A percentile compares a stretch with the other conserved stretches of the same genome.
phyloP scores from a whole-genome alignment of 1,284 basidiomycete species.

The Moniliella sp. region DNA sequence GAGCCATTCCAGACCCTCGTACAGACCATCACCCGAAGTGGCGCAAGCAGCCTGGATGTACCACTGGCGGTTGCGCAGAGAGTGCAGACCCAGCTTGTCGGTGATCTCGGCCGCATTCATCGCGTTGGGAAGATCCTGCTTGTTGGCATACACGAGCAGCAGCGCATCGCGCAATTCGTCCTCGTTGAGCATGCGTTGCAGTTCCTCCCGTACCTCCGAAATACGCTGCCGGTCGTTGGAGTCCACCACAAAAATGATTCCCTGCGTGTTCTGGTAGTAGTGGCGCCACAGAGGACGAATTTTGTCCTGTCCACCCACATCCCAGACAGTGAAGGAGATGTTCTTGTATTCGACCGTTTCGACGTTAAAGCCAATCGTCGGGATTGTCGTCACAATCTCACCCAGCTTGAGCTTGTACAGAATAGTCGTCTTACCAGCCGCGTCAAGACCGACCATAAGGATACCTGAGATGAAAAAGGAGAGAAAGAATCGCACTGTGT shows the following conservation, averaged over 20 bases:
- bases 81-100: constrained; percentile 94
- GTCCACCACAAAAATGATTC: constrained; percentile 99
- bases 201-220: constrained; percentile 91
- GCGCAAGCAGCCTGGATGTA: constrained; percentile 92
- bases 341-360: constrained; percentile 99
- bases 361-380: constrained; percentile 52
- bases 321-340: constrained; percentile 99
- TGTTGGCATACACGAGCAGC: constrained; percentile 90
- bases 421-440: constrained; percentile 46
- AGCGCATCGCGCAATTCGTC: constrained; percentile 96
- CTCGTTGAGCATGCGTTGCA: constrained; percentile 98
- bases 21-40: constrained; percentile 92
- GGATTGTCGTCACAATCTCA: constrained; percentile 94
- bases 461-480: constrained; percentile 7
- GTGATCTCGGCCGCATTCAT: constrained; percentile 99
- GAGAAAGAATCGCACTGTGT: no score
- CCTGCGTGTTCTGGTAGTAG: constrained; percentile 99
- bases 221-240: constrained; percentile 99
- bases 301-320: constrained; percentile 97
- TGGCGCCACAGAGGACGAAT: constrained; percentile 97
- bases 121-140: constrained; percentile 93
- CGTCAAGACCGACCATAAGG: constrained; percentile 70
- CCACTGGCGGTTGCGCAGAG: constrained; percentile 60
- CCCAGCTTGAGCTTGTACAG: constrained; percentile 45
- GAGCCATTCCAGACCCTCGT: constrained; percentile 53